Evolutionary conservation across 129 eudicot species (phyloP).

Genomic region (Solidago caesia): DNA sequence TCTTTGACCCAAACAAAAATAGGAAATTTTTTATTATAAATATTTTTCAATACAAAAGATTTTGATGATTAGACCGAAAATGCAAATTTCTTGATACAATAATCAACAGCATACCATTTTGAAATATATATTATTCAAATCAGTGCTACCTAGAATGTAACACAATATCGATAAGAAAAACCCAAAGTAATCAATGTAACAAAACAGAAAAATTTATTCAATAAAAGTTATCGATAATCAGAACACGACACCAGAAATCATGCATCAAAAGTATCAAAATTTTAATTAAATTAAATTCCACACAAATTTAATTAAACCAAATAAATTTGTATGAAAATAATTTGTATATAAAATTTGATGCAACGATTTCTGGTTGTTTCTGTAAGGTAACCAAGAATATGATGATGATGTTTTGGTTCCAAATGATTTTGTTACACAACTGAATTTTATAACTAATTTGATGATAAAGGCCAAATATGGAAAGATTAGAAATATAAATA

Average conservation of each 20-base stretch:
- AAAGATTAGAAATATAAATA: constrained; percentile 4
- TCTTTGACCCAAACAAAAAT: constrained; percentile 10
- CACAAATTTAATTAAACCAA: constrained; percentile 24
- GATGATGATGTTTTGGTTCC: constrained; percentile 55
- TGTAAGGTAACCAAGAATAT: constrained; percentile 46
- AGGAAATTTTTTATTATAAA: constrained; percentile 6
- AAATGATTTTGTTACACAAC: constrained; percentile 25
- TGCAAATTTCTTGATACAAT: constrained; percentile 10
- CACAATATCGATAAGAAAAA: neutral
- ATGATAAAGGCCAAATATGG: constrained; percentile 28
- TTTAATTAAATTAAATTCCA: constrained; percentile 31
- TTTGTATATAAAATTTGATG: constrained; percentile 37
- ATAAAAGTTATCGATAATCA: constrained; percentile 6
- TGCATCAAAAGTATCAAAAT: constrained; percentile 41
- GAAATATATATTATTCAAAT: neutral
- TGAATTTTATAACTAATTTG: constrained; percentile 29
- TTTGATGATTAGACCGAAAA: constrained; percentile 5
- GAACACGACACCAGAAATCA: constrained; percentile 69
- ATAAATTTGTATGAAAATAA: constrained; percentile 20
- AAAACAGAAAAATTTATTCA: neutral
- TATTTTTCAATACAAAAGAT: constrained; percentile 1
- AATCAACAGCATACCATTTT: constrained; percentile 23
- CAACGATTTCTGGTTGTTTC: constrained; percentile 64
- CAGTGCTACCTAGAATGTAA: neutral
- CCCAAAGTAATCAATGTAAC: constrained; percentile 13